Conservation (phyloP, 2,329 filamentous ascomycete genomes). For the Ilyonectria robusta region DNA sequence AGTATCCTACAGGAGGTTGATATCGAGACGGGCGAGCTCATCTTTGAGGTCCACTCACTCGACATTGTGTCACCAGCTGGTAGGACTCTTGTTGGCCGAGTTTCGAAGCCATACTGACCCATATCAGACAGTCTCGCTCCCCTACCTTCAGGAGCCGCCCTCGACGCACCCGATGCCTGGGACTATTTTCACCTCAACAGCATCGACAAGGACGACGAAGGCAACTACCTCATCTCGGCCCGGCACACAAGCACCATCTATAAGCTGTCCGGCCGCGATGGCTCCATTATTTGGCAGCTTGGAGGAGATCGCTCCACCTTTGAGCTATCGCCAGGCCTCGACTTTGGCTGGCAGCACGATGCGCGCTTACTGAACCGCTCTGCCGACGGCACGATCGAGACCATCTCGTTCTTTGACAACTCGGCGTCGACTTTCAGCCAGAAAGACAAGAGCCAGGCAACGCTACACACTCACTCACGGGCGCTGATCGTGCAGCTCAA, state of each 20-base stretch:
- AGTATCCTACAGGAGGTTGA: slow-evolving; percentile 32
- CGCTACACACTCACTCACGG: slow-evolving; percentile 37
- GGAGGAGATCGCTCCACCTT: slow-evolving; percentile 60
- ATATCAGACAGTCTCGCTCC: slow-evolving; percentile 24
- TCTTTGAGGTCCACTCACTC: slow-evolving; percentile 33
- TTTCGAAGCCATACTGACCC: not conserved
- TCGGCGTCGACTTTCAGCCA: slow-evolving; percentile 39
- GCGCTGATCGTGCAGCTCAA: slow-evolving; percentile 64
- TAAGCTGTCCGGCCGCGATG: slow-evolving; percentile 57
- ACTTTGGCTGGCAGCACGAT: slow-evolving; percentile 67
- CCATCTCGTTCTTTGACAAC: slow-evolving; percentile 70
- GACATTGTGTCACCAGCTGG: slow-evolving; percentile 29
- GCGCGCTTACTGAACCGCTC: slow-evolving; percentile 57
- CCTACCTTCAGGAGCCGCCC: slow-evolving; percentile 18
- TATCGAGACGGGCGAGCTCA: slow-evolving; percentile 33
- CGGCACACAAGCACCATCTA: slow-evolving; percentile 40
- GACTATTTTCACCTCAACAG: slow-evolving; percentile 53
- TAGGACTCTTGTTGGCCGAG: slow-evolving; percentile 2
- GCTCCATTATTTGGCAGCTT: slow-evolving; percentile 67
- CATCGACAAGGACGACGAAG: slow-evolving; percentile 54
- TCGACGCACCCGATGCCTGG: slow-evolving; percentile 32
- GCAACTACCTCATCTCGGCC: slow-evolving; percentile 48
- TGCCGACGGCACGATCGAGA: slow-evolving; percentile 57
- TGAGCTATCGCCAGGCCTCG: slow-evolving; percentile 49
- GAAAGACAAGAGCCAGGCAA: not conserved